Evolutionary conservation across 352 stramenopile genomes (phyloP), one percentile per base, ranked within the genome.

Genomic region (Globisporangium splendens): DNA sequence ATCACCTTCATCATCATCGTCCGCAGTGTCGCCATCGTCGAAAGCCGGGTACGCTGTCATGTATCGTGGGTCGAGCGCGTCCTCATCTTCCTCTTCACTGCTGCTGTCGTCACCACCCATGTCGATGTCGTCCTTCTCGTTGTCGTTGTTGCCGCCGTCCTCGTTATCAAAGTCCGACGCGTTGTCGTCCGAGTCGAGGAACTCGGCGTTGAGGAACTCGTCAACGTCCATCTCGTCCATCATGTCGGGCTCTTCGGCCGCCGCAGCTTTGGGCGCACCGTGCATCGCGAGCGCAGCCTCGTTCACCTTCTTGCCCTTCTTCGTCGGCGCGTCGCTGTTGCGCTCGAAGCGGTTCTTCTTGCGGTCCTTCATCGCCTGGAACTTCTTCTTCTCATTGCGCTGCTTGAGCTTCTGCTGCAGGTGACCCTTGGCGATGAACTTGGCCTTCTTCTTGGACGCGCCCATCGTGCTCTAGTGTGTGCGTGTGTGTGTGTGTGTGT

Each of bases 161-260:
- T 59, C 65, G 2, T 61, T 65, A 0, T 68, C 65, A 39, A 59
- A 49, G 48, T 71, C 59, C 13, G 53, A 62, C 55, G 31, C 55
- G 42, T 60, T 62, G 50, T 65, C 73, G 42, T 87, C 81, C 62
- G 83, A 91, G 54, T 92, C 78, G 50, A 93, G 61, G 64, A 95
- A 93, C 54, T 90, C 79, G 14, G 65, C 83, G 54, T 95, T 90
- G 46, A 95, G 55, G 57, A 95, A 95, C 14, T 92, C 85, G 62
- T 95, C 85, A 43, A 95, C 81, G 57, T 95, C 83, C 79, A 95
- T 91, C 49, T 95, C 85, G 60, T 95, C 83, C 63, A 95, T 56
- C 79, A 94, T 94, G 59, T 94, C 85, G 0, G 66, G 46, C 31
- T 91, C 79, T 31, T 88, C 71, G 31, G 24, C 17, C 38, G 43